These are phyloP conservation scores for Dioszegia hungarica DNA, from an alignment of 768 basidiomycete species.

Conservation along the genomic window DNA sequence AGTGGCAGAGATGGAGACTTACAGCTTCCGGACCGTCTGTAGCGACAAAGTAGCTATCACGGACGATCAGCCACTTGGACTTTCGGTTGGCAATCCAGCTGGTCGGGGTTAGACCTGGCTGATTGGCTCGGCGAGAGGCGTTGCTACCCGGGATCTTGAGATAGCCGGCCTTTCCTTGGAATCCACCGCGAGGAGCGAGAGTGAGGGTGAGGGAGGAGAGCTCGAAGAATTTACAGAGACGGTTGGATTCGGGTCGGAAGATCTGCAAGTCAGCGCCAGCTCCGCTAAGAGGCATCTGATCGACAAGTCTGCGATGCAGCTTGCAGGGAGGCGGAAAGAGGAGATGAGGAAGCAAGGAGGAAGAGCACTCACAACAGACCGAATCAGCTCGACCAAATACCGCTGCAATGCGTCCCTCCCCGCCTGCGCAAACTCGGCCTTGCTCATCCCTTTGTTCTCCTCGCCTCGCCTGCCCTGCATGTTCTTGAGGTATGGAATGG, in stretches of 20 bases:
- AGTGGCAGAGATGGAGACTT: constrained; percentile 20
- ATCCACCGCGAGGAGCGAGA: constrained; percentile 68
- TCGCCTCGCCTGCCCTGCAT: constrained; percentile 55
- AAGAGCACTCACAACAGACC: constrained; percentile 66
- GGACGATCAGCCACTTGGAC: constrained; percentile 81
- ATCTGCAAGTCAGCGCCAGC: constrained; percentile 57
- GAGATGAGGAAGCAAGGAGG: not conserved
- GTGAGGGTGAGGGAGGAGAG: constrained; percentile 79
- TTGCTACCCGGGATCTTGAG: constrained; percentile 52
- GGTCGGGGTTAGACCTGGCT: constrained; percentile 51
- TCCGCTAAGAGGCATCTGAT: not conserved
- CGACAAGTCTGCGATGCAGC: not conserved
- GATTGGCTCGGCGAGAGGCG: constrained; percentile 46
- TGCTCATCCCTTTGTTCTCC: constrained; percentile 28
- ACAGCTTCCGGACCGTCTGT: constrained; percentile 84
- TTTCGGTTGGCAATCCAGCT: constrained; percentile 54
- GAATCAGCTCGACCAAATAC: constrained; percentile 80
- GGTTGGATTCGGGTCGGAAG: constrained; percentile 89
- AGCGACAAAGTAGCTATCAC: constrained; percentile 85
- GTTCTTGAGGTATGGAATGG: constrained; percentile 75
- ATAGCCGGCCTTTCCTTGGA: constrained; percentile 87
- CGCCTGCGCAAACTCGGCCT: constrained; percentile 52
- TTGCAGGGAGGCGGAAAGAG: not conserved
- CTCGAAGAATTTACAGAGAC: constrained; percentile 84
- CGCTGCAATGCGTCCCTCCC: constrained; percentile 79